Evolutionary conservation across 108 stramenopile genomes (phyloP).

Genomic region (Asterionellopsis glacialis): DNA sequence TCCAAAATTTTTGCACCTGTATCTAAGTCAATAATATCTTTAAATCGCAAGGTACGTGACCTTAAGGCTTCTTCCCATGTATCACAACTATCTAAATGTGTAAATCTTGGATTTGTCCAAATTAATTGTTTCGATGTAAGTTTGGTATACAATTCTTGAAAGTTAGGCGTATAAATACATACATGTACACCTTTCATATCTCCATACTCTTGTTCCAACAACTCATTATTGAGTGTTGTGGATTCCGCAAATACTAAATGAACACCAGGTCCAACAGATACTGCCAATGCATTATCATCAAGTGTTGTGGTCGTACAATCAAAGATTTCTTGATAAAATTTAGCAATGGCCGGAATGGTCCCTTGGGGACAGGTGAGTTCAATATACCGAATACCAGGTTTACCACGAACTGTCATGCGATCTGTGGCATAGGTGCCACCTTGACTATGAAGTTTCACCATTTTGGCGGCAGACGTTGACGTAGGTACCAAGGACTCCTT

Average conservation of each 20-base stretch:
- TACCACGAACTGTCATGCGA: slow-evolving; percentile 30
- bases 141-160: slow-evolving; percentile 16
- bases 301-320: slow-evolving; percentile 18
- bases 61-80: slow-evolving; percentile 44
- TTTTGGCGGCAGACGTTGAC: slow-evolving; percentile 26
- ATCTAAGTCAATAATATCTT: slow-evolving; percentile 52
- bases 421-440: slow-evolving; percentile 28
- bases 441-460: slow-evolving; percentile 28
- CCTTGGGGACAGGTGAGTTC: slow-evolving; percentile 23
- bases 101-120: slow-evolving; percentile 49
- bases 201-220: slow-evolving; percentile 6
- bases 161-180: slow-evolving; percentile 36
- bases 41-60: slow-evolving; percentile 44
- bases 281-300: background rate
- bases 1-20: slow-evolving; percentile 39
- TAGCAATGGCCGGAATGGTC: slow-evolving; percentile 20
- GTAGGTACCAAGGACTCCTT: background rate
- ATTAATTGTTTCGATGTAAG: slow-evolving; percentile 21
- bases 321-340: slow-evolving; percentile 37
- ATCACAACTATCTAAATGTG: slow-evolving; percentile 49
- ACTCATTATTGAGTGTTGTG: slow-evolving; percentile 1
- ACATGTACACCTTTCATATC: slow-evolving; percentile 33
- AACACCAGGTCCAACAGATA: slow-evolving; percentile 36
- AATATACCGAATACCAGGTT: slow-evolving; percentile 39
- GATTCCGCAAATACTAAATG: slow-evolving; percentile 43